These are phyloP conservation scores for Saccharum hybrid DNA, from an alignment of 202 grass and related monocot species.

Conservation along the genomic window DNA sequence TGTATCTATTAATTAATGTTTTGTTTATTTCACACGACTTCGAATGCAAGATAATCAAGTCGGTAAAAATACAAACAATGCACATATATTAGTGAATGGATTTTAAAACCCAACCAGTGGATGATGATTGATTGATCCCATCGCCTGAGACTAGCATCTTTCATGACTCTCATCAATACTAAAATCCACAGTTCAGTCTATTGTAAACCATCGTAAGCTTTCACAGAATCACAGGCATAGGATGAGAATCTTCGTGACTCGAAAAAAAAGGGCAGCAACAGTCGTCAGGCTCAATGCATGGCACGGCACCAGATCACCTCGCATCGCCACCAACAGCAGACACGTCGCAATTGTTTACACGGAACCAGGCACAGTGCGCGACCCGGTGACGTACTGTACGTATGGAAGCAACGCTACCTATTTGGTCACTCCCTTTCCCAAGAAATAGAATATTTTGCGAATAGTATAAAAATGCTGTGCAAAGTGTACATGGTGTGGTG, in stretches of 20 bases:
- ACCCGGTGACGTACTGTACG: conserved; percentile 15
- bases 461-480: neutral
- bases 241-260: neutral
- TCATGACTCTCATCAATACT: too few species aligned
- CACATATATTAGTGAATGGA: neutral
- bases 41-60: conserved; percentile 13
- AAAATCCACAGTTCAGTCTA: too few species aligned
- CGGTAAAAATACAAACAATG: neutral
- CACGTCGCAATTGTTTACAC: conserved; percentile 47
- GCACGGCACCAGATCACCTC: neutral
- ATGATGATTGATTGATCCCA: too few species aligned
- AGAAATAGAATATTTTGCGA: neutral
- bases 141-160: too few species aligned
- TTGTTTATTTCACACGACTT: conserved; percentile 11
- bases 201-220: neutral
- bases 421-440: conserved; percentile 35
- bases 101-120: neutral
- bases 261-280: neutral
- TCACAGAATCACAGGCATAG: neutral
- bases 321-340: conserved; percentile 18
- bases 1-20: neutral
- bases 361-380: conserved; percentile 40
- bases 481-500: neutral
- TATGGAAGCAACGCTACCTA: conserved; percentile 1
- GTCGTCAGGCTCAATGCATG: neutral